Percentiles rank a stretch among this genome's conserved stretches.
Conservation (phyloP, 2,329 filamentous ascomycete genomes). For the Cercospora canescens region DNA sequence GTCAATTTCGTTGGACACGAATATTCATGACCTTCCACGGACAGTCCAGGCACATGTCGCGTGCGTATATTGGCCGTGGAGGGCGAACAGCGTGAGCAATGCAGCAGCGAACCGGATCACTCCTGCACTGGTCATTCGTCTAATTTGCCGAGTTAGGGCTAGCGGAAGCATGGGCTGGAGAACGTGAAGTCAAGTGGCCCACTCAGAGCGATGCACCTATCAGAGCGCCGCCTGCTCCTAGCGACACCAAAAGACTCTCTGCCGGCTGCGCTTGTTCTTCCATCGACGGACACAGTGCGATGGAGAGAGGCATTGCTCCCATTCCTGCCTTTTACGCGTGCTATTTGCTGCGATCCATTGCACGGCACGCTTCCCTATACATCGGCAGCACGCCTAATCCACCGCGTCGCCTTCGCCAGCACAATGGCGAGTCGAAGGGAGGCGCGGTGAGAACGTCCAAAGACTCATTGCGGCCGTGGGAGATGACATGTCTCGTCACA, state of each 20-base stretch:
- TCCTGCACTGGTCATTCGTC: not conserved
- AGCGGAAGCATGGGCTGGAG: not conserved
- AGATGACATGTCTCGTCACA: slow-evolving; percentile 82
- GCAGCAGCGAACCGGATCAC: not conserved
- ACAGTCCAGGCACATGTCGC: not conserved
- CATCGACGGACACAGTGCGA: no score
- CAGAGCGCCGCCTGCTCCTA: no score
- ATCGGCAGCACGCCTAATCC: slow-evolving; percentile 92
- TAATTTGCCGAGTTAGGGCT: not conserved
- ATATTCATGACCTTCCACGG: not conserved
- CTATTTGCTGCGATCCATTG: slow-evolving; percentile 84
- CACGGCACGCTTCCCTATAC: slow-evolving; percentile 72
- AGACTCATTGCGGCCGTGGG: slow-evolving; percentile 75
- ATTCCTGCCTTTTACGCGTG: slow-evolving; percentile 92
- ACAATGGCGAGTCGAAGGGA: slow-evolving; percentile 82
- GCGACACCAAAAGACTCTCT: no score
- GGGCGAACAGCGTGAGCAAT: not conserved
- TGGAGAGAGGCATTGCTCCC: slow-evolving; percentile 38
- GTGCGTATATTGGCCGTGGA: not conserved
- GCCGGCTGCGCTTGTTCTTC: no score
- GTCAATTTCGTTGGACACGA: not conserved
- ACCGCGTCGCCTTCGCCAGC: slow-evolving; percentile 78
- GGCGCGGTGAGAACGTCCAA: slow-evolving; percentile 77
- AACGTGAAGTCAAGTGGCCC: not conserved
- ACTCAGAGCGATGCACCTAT: no score